These are phyloP conservation scores for Tricholoma furcatifolium DNA, from an alignment of 768 basidiomycete genomes.

Conservation along the genomic window DNA sequence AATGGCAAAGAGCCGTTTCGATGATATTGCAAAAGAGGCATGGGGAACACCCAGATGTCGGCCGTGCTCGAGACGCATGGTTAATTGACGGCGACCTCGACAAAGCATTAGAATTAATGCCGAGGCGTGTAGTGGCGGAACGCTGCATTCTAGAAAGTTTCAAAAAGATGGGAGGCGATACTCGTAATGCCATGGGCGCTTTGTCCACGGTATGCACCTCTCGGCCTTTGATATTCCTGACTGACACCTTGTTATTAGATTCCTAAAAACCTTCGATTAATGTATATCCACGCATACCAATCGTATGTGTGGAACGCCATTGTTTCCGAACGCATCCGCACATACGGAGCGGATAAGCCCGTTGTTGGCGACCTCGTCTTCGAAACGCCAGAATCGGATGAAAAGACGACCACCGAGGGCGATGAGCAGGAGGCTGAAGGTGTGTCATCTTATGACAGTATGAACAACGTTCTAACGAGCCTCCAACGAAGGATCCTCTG, in stretches of 20 bases:
- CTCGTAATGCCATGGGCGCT: slow-evolving; percentile 84
- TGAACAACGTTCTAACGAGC: neutral
- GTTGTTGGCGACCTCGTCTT: slow-evolving; percentile 91
- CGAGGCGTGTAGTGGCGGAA: slow-evolving; percentile 90
- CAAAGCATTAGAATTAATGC: slow-evolving; percentile 82
- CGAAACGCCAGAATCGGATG: slow-evolving; percentile 41
- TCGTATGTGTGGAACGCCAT: slow-evolving; percentile 99
- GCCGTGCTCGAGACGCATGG: slow-evolving; percentile 83
- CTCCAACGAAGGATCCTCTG: slow-evolving; percentile 22
- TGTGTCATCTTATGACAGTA: slow-evolving; percentile 14
- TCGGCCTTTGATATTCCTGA: neutral
- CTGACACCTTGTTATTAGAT: slow-evolving; percentile 55
- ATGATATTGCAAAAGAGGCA: slow-evolving; percentile 80
- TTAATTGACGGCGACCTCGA: slow-evolving; percentile 78
- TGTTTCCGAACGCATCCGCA: slow-evolving; percentile 88
- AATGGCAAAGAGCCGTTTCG: slow-evolving; percentile 87
- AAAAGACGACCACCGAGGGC: slow-evolving; percentile 30
- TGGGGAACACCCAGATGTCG: slow-evolving; percentile 93
- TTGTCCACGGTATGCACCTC: slow-evolving; percentile 64
- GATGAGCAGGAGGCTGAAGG: slow-evolving; percentile 34
- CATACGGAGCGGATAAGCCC: slow-evolving; percentile 69
- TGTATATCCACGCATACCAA: slow-evolving; percentile 99
- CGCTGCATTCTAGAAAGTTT: slow-evolving; percentile 89
- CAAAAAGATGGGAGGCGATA: slow-evolving; percentile 75
- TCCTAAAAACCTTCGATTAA: slow-evolving; percentile 89